Evolutionary conservation across 2,329 filamentous ascomycete genomes (phyloP).

Genomic region (Fusarium tjaetaba): DNA sequence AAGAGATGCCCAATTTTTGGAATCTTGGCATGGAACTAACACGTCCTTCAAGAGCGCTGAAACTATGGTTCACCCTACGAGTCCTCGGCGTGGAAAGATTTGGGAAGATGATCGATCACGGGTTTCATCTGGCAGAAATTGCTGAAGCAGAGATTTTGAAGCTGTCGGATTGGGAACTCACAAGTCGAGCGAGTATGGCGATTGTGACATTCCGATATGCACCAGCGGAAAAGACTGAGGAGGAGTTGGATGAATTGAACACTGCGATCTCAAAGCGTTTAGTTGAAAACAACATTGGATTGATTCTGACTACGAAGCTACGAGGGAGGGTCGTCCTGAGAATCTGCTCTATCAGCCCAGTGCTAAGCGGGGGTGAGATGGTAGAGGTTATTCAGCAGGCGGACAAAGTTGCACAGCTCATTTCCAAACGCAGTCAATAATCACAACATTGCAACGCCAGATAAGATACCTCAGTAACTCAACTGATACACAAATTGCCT

Average conservation of each 20-base stretch:
- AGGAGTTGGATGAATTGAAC: neutral
- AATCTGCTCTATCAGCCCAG: slow-evolving; percentile 8
- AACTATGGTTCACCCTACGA: slow-evolving; percentile 10
- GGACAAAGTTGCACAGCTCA: neutral
- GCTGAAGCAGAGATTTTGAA: neutral
- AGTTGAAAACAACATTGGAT: neutral
- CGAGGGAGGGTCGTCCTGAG: neutral
- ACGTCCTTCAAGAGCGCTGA: slow-evolving; percentile 3
- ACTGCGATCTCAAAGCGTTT: neutral
- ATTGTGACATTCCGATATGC: slow-evolving; percentile 18
- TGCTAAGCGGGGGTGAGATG: neutral
- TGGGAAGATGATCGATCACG: slow-evolving; percentile 4
- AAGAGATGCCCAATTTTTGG: slow-evolving; percentile 20
- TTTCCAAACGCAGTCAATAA: neutral
- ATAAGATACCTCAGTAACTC: neutral
- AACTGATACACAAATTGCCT: neutral
- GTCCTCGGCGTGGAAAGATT: slow-evolving; percentile 2
- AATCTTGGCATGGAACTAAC: slow-evolving; percentile 14
- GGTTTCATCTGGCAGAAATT: neutral
- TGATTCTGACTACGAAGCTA: slow-evolving; percentile 11
- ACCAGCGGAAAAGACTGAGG: neutral
- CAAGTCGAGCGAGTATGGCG: slow-evolving; percentile 15
- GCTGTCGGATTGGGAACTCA: neutral
- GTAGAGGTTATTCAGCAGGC: neutral
- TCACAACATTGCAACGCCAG: rapidly evolving